Evolutionary conservation across 805 yeast species (phyloP).

Genomic region (Dipodascopsis uninucleata): DNA sequence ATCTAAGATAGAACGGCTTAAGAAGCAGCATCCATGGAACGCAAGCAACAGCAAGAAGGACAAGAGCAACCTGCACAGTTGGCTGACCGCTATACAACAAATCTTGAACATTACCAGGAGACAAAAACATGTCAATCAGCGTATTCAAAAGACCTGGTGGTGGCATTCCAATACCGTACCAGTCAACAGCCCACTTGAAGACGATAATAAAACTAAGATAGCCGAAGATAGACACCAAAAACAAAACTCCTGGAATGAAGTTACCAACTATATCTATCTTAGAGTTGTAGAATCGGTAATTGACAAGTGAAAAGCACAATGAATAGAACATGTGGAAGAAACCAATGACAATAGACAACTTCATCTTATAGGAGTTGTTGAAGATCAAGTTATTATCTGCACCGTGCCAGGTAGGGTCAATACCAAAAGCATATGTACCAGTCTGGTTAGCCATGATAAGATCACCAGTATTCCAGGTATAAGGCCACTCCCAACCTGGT

Average conservation of each 20-base stretch:
- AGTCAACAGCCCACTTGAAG: constrained; percentile 92
- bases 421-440: constrained; percentile 77
- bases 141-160: constrained; percentile 94
- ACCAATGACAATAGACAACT: constrained; percentile 90
- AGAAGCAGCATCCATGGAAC: constrained; percentile 87
- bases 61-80: constrained; percentile 63
- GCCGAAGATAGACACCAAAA: constrained; percentile 96
- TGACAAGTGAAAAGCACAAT: constrained; percentile 76
- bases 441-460: constrained; percentile 59
- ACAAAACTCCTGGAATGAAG: constrained; percentile 87
- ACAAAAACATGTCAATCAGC: constrained; percentile 90
- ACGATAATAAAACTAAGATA: constrained; percentile 80
- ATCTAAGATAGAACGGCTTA: constrained; percentile 73
- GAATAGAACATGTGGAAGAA: constrained; percentile 92
- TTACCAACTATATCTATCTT: constrained; percentile 83
- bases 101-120: constrained; percentile 87
- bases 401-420: constrained; percentile 97
- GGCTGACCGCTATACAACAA: constrained; percentile 78
- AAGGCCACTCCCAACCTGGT: constrained; percentile 95
- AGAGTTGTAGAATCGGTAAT: constrained; percentile 65
- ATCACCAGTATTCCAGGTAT: constrained; percentile 63
- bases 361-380: constrained; percentile 96
- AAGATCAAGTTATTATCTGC: constrained; percentile 87
- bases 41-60: constrained; percentile 75
- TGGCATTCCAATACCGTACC: constrained; percentile 70